These are phyloP conservation scores for Barnettozyma botsteinii DNA, from an alignment of 805 yeast species.

Conservation along the genomic window DNA sequence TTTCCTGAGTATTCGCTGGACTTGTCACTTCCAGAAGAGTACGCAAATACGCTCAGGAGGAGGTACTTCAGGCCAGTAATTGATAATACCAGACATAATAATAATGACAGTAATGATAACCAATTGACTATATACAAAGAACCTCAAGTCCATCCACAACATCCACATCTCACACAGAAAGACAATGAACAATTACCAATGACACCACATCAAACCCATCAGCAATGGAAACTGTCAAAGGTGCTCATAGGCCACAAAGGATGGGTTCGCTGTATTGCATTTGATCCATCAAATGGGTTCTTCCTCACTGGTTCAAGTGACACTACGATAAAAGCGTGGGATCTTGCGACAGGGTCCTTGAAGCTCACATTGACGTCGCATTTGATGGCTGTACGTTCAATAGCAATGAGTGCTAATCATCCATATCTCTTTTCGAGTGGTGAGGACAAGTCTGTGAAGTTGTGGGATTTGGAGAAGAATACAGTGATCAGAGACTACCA, in stretches of 20 bases:
- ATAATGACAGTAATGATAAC: background rate
- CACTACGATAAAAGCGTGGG: constrained; percentile 88
- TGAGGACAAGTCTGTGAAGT: constrained; percentile 86
- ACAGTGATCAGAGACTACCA: constrained; percentile 80
- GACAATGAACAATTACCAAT: background rate
- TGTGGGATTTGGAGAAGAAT: constrained; percentile 94
- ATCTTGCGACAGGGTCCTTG: constrained; percentile 62
- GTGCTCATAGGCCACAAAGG: constrained; percentile 89
- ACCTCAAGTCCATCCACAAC: background rate
- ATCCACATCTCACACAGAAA: no score
- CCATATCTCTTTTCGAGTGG: constrained; percentile 91
- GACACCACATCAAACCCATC: constrained; percentile 29
- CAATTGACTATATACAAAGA: background rate
- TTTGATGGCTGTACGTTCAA: constrained; percentile 77
- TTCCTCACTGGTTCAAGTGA: constrained; percentile 91
- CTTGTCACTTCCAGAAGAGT: background rate
- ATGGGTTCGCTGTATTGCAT: constrained; percentile 78
- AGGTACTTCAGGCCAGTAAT: constrained; percentile 1
- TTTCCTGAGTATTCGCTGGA: background rate
- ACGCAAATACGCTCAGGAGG: background rate
- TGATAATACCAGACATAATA: constrained; percentile 9
- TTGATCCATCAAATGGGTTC: constrained; percentile 87
- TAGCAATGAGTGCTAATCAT: constrained; percentile 65
- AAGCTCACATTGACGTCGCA: constrained; percentile 85
- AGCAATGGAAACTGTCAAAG: constrained; percentile 65